phyloP scores from a whole-genome alignment of 2,329 filamentous ascomycete genomes.

The Cladophialophora exuberans region DNA sequence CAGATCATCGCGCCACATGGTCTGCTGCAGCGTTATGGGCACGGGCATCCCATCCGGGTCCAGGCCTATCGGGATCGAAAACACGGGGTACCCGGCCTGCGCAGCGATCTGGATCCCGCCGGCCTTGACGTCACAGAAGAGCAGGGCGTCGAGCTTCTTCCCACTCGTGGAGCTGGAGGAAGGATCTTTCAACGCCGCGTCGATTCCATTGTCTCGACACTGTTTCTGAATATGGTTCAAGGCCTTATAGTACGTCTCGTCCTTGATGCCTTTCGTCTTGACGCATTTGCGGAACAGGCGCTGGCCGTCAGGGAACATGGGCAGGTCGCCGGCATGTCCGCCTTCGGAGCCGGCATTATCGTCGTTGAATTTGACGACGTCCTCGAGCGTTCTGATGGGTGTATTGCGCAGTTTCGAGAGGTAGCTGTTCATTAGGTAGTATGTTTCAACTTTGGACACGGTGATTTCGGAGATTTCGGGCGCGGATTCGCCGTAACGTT shows the following conservation, averaged over 20 bases:
- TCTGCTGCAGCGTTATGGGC: conserved; percentile 36
- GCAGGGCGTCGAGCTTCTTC: conserved; percentile 35
- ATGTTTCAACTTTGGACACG: conserved; percentile 30
- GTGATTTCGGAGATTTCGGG: conserved; percentile 29
- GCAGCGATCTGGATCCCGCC: conserved; percentile 39
- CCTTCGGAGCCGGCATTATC: conserved; percentile 32
- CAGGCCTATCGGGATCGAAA: conserved; percentile 37
- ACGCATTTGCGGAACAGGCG: conserved; percentile 26
- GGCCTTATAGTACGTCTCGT: conserved; percentile 35
- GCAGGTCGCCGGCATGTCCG: conserved; percentile 32
- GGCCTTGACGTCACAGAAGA: conserved; percentile 37
- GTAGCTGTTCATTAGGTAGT: conserved; percentile 31
- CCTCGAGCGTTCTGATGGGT: conserved; percentile 30
- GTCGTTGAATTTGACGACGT: conserved; percentile 30
- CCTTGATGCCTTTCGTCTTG: conserved; percentile 30
- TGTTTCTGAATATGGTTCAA: conserved; percentile 35
- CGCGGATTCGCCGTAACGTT: conserved; percentile 24
- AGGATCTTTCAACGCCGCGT: conserved; percentile 33
- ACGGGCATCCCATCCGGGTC: conserved; percentile 35
- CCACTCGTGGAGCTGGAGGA: neutral
- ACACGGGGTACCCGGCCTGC: conserved; percentile 39
- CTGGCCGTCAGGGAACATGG: conserved; percentile 37
- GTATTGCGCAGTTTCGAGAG: conserved; percentile 28
- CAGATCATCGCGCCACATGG: conserved; percentile 36
- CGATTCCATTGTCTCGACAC: conserved; percentile 37